Base-by-base conservation (phyloP, 2,329 filamentous ascomycete genomes). In the Phyllosticta ampelicida region DNA sequence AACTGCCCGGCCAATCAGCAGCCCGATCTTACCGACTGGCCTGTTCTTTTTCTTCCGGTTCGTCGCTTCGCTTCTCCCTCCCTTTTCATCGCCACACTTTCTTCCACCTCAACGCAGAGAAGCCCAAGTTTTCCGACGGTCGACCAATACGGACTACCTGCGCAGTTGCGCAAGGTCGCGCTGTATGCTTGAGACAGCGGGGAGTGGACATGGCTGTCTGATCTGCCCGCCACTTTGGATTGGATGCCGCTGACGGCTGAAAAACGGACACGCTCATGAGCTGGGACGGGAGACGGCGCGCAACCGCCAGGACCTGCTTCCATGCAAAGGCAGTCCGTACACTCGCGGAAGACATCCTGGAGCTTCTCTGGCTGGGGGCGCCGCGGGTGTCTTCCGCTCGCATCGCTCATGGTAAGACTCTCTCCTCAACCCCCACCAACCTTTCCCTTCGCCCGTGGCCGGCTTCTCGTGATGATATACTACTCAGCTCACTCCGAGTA, bases 401-500 rank as follows among this genome's bases (percentile, higher is more conserved):
- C 36, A 44, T 44, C 36, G 13, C 36, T n/a, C 36, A 44, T 3
- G 36, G 36, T 44, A 44, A 44, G 36, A 36, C 20, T 49, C 21
- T 51, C 18, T 54, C 16, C 23, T 23, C 13, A 16, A n/a, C 21
- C 55, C 20, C 30, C 19, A 10, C 56, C 19, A n/a, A n/a, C 48
- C 36, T 48, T 28, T 58, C 16, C 51, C 36, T n/a, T 44, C n/a
- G 13, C 36, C 36, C 16, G 5, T n/a, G 36, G 13, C 16, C 36
- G 36, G 13, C 16, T n/a, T 44, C 36, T 44, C n/a, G 54, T 58
- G 56, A 58, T 58, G 56, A 58, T 28, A 58, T 19, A 54, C 56
- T 54, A 58, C 56, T 58, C 56, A 58, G 56, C 56, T 58, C 56
- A 58, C 56, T 58, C 56, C 56, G 56, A 58, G 56, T 54, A 26